These are phyloP conservation scores for Citrullus colocynthis DNA, from an alignment of 306 rosid genomes.

Conservation along the genomic window DNA sequence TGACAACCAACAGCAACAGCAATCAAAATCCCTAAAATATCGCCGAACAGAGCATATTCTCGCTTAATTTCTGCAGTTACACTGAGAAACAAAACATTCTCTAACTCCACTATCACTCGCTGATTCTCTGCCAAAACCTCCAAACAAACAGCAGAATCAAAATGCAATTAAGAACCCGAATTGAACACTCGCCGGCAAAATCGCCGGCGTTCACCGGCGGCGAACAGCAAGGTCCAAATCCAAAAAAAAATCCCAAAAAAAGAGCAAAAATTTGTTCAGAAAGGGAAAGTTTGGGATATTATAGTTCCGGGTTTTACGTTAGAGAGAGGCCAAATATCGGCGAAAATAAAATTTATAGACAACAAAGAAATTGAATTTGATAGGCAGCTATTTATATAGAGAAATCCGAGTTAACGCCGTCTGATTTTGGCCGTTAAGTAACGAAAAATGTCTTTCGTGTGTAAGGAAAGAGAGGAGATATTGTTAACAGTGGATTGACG, in stretches of 20 bases:
- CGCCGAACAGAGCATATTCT: constrained; percentile 2
- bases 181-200: constrained; percentile 2
- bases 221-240: not conserved
- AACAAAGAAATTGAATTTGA: constrained; percentile 2
- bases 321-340: constrained; percentile 11
- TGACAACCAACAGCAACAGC: not conserved
- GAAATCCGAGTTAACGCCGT: constrained; percentile 31
- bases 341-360: constrained; percentile 7
- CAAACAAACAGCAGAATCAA: not conserved
- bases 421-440: constrained; percentile 17
- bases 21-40: constrained; percentile 11
- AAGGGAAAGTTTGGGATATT: constrained; percentile 10
- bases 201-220: constrained; percentile 10
- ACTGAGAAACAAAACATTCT: not conserved
- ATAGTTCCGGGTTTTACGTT: constrained; percentile 12
- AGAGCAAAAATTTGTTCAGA: not conserved
- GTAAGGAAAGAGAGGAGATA: not conserved
- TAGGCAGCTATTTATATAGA: constrained; percentile 38
- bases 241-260: constrained; percentile 4
- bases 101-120: not conserved
- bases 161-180: not conserved
- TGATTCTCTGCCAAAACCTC: constrained; percentile 2
- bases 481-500: constrained; percentile 12
- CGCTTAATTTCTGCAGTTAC: not conserved
- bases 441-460: constrained; percentile 36